phyloP scores from a whole-genome alignment of 495 filamentous ascomycete genomes.

The Penicillium ucsense region DNA sequence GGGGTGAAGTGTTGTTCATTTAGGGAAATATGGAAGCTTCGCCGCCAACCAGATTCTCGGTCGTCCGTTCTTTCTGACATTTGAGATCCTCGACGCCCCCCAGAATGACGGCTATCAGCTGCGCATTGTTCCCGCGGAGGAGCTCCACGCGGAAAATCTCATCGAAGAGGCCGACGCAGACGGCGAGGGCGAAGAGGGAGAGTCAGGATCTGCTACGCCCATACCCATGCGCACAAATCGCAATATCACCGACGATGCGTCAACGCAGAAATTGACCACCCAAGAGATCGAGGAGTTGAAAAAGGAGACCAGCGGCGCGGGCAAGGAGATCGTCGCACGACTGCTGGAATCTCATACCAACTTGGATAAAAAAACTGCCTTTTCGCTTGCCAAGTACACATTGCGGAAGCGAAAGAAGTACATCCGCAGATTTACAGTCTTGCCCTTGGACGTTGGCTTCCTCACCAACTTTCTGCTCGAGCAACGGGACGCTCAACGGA shows the following conservation, averaged over 20 bases:
- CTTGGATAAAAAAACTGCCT: constrained; percentile 87
- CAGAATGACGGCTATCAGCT: constrained; percentile 51
- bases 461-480: constrained; percentile 64
- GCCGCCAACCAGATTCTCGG: constrained; percentile 76
- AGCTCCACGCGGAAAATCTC: constrained; percentile 65
- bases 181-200: constrained; percentile 39
- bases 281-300: constrained; percentile 91
- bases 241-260: constrained; percentile 68
- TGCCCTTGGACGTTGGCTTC: constrained; percentile 69
- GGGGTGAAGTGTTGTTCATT: constrained; percentile 55
- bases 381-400: constrained; percentile 90
- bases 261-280: constrained; percentile 70
- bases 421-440: constrained; percentile 70
- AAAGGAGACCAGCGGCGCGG: constrained; percentile 61
- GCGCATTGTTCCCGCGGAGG: constrained; percentile 68
- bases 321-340: constrained; percentile 80
- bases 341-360: constrained; percentile 75
- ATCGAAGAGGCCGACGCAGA: constrained; percentile 48
- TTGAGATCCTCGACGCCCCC: constrained; percentile 66
- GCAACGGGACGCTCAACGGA: constrained; percentile 65
- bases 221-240: constrained; percentile 69
- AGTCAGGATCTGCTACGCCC: constrained; percentile 47
- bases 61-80: constrained; percentile 83
- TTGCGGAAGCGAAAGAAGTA: constrained; percentile 91
- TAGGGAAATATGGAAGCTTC: constrained; percentile 87